A percentile compares a stretch with the other conserved stretches of the same genome.
phyloP scores from a whole-genome alignment of 495 filamentous ascomycete species.

The Pyrenula massariospora region DNA sequence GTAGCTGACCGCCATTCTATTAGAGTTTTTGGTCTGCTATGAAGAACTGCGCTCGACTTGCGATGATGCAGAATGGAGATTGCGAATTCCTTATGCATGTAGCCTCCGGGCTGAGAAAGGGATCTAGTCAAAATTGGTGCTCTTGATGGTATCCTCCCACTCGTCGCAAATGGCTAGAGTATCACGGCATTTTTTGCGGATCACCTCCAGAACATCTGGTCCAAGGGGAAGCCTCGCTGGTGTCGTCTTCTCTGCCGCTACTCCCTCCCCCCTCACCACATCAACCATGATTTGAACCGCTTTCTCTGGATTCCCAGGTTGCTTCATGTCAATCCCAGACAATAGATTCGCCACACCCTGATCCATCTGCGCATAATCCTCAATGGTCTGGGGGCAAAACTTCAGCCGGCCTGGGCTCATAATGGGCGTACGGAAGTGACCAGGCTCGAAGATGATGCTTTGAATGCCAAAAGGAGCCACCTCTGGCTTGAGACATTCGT shows the following conservation, averaged over 20 bases:
- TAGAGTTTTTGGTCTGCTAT: too few relatives aligned
- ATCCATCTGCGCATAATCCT: slow-evolving; percentile 5
- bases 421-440: slow-evolving; percentile 33
- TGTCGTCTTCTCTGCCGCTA: background rate
- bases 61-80: too few relatives aligned
- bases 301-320: slow-evolving; percentile 26
- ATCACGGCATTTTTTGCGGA: background rate
- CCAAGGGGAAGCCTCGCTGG: background rate
- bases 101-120: background rate
- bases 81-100: too few relatives aligned
- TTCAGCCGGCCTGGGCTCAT: slow-evolving; percentile 7
- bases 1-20: too few relatives aligned
- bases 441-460: slow-evolving; percentile 30
- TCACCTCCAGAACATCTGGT: background rate
- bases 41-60: too few relatives aligned
- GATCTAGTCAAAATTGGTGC: background rate
- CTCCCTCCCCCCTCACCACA: background rate
- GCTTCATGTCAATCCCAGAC: slow-evolving; percentile 13
- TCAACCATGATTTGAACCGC: slow-evolving; percentile 25
- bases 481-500: slow-evolving; percentile 19
- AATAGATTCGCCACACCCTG: background rate
- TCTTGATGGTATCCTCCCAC: background rate
- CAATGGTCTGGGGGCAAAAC: slow-evolving; percentile 9
- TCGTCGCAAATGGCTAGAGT: background rate
- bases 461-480: slow-evolving; percentile 15